Evolutionary conservation across 495 filamentous ascomycete species (phyloP).

Genomic region (Cairneyella variabilis): DNA sequence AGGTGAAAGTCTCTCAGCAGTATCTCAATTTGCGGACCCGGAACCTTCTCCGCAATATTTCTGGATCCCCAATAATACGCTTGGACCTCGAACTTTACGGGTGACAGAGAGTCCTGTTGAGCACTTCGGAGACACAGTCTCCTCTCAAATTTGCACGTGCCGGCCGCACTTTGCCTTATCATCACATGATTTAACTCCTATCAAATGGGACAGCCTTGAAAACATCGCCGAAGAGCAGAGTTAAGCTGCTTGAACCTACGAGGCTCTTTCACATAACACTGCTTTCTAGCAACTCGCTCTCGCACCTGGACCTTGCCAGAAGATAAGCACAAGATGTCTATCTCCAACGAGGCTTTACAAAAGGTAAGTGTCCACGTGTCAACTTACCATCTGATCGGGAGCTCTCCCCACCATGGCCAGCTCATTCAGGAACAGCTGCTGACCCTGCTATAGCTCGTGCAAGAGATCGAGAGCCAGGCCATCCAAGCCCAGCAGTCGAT

Average conservation of each 20-base stretch:
- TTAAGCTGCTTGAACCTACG: too few relatives aligned
- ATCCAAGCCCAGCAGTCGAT: conserved; percentile 89
- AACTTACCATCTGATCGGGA: too few relatives aligned
- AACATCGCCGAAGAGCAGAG: too few relatives aligned
- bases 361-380: conserved; percentile 59
- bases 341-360: conserved; percentile 91
- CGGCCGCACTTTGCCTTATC: neutral
- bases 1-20: too few relatives aligned
- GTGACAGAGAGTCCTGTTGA: neutral
- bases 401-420: neutral
- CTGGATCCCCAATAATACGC: neutral
- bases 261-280: too few relatives aligned
- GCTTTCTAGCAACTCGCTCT: too few relatives aligned
- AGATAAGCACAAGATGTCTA: conserved; percentile 66
- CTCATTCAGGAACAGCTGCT: neutral
- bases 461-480: conserved; percentile 90
- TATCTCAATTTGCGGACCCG: too few relatives aligned
- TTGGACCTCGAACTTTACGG: neutral
- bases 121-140: neutral
- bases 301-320: too few relatives aligned
- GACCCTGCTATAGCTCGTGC: conserved; percentile 61
- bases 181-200: conserved; percentile 1
- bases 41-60: neutral
- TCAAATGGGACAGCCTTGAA: too few relatives aligned
- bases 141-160: neutral